Percentiles rank a stretch among this genome's conserved stretches.
phyloP scores from a whole-genome alignment of 176 grass and related monocot genomes.

The Lolium multiflorum region DNA sequence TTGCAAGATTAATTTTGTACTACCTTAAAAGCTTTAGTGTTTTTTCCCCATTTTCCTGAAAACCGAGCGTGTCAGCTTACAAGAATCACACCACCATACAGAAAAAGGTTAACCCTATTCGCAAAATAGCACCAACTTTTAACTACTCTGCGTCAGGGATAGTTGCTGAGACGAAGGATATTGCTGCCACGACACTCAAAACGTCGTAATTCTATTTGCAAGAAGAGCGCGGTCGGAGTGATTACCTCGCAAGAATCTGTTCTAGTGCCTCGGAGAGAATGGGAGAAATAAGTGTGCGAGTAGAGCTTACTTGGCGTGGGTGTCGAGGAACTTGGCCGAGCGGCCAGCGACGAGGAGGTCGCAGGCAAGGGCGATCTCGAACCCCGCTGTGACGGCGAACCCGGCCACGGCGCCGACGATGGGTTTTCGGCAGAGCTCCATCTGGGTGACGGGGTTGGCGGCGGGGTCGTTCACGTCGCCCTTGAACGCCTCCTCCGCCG shows the following conservation, averaged over 20 bases:
- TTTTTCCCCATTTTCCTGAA: neutral
- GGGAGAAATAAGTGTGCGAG: neutral
- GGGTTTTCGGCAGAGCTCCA: slow-evolving; percentile 81
- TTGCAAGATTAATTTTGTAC: neutral
- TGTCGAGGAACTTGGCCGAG: slow-evolving; percentile 87
- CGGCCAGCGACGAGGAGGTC: slow-evolving; percentile 75
- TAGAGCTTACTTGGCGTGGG: slow-evolving; percentile 70
- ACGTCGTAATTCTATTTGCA: neutral
- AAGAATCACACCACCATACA: no score
- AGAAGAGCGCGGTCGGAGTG: neutral
- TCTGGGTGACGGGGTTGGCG: slow-evolving; percentile 63
- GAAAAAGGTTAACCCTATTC: no score
- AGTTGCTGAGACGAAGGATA: no score
- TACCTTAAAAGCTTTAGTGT: neutral
- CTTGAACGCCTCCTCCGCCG: slow-evolving; percentile 91
- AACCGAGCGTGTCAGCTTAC: neutral
- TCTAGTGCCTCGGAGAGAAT: no score
- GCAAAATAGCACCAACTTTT: no score
- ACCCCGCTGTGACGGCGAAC: slow-evolving; percentile 84
- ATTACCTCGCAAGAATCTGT: neutral
- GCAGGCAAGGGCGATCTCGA: slow-evolving; percentile 89
- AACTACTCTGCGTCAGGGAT: no score
- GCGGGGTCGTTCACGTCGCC: slow-evolving; percentile 80
- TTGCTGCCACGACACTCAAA: neutral
- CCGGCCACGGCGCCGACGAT: slow-evolving; percentile 79